phyloP scores from a whole-genome alignment of 768 basidiomycete species.

The Leccinum truebloodii region DNA sequence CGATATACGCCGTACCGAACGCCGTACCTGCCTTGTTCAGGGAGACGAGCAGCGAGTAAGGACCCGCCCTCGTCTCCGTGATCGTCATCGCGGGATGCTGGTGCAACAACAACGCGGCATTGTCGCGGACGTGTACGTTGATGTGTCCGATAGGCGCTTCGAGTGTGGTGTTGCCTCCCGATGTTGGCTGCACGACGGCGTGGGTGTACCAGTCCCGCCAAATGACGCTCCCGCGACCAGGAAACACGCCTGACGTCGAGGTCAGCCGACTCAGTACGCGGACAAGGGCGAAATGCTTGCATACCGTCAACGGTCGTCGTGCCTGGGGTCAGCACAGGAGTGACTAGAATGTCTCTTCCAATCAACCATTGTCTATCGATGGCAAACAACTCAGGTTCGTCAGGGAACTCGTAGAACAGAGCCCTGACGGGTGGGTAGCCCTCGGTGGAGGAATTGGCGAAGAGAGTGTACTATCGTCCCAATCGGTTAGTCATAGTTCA shows the following conservation, averaged over 20 bases:
- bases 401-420: slow-evolving; percentile 75
- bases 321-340: slow-evolving; percentile 71
- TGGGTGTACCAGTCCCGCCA: slow-evolving; percentile 78
- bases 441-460: slow-evolving; percentile 58
- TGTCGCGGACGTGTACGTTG: slow-evolving; percentile 69
- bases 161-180: slow-evolving; percentile 47
- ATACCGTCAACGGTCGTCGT: slow-evolving; percentile 63
- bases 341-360: slow-evolving; percentile 69
- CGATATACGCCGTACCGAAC: slow-evolving; percentile 61
- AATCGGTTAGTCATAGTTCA: slow-evolving; percentile 28
- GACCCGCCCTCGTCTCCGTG: slow-evolving; percentile 57
- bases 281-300: slow-evolving; percentile 21
- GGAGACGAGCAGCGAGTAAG: slow-evolving; percentile 62
- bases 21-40: slow-evolving; percentile 48
- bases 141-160: slow-evolving; percentile 69
- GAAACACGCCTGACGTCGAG: slow-evolving; percentile 52
- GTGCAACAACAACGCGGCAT: slow-evolving; percentile 62
- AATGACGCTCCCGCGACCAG: slow-evolving; percentile 52
- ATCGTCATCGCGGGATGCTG: slow-evolving; percentile 61
- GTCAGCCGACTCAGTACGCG: not conserved
- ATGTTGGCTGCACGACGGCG: slow-evolving; percentile 45
- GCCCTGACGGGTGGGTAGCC: slow-evolving; percentile 73
- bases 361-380: slow-evolving; percentile 71
- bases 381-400: slow-evolving; percentile 61
- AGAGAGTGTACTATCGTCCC: slow-evolving; percentile 58